Percentiles rank a stretch among this genome's conserved stretches.
These are phyloP conservation scores for Jatropha curcas DNA, from an alignment of 345 rosid species.

Conservation along the genomic window DNA sequence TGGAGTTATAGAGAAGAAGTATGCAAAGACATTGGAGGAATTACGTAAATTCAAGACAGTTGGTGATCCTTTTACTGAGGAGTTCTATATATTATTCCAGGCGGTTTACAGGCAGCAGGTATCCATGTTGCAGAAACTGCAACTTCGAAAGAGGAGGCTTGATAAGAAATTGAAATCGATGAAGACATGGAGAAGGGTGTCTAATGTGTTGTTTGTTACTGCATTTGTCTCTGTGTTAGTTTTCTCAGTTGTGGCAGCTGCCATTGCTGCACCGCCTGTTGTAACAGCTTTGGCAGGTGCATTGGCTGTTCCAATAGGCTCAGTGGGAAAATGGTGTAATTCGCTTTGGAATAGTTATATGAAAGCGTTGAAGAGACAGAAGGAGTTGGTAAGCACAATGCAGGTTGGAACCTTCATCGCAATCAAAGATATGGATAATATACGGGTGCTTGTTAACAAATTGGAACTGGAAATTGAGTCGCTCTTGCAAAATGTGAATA, in stretches of 20 bases:
- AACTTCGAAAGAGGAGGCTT: constrained; percentile 48
- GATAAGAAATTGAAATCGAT: constrained; percentile 59
- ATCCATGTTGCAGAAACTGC: constrained; percentile 52
- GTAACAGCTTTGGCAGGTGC: constrained; percentile 70
- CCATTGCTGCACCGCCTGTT: constrained; percentile 76
- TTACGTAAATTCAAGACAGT: constrained; percentile 58
- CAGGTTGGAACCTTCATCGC: constrained; percentile 48
- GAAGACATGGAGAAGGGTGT: constrained; percentile 74
- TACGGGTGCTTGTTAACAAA: constrained; percentile 53
- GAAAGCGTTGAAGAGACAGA: constrained; percentile 55
- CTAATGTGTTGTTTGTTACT: constrained; percentile 70
- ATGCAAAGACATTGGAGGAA: constrained; percentile 62
- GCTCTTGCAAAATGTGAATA: constrained; percentile 47
- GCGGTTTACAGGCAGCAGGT: constrained; percentile 53
- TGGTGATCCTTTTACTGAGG: constrained; percentile 69
- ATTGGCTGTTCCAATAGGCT: constrained; percentile 61
- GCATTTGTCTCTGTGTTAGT: constrained; percentile 70
- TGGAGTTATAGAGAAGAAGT: constrained; percentile 41
- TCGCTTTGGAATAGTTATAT: constrained; percentile 61
- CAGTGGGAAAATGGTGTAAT: constrained; percentile 81
- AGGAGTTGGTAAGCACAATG: constrained; percentile 48
- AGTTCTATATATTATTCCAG: constrained; percentile 56
- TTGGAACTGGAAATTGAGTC: constrained; percentile 61
- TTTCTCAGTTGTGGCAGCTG: constrained; percentile 88
- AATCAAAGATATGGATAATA: constrained; percentile 67